phyloP scores from a whole-genome alignment of 2,329 filamentous ascomycete species.

The Pseudogymnoascus sp. region DNA sequence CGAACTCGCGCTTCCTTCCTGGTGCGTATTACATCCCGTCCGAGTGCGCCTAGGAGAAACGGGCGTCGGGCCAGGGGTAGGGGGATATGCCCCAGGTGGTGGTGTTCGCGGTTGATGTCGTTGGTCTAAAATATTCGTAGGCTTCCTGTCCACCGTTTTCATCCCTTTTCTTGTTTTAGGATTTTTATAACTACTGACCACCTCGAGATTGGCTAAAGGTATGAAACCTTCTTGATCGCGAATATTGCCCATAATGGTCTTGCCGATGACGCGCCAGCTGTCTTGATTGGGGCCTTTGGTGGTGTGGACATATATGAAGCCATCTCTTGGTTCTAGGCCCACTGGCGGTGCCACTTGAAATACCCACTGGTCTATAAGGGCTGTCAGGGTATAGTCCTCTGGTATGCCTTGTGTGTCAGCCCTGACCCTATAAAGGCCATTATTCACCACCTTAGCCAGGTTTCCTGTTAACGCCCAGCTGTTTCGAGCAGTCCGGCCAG shows the following conservation, averaged over 20 bases:
- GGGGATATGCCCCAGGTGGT: not conserved
- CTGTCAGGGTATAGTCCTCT: not conserved
- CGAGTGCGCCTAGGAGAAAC: no score
- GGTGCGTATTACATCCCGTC: no score
- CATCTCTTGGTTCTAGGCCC: not conserved
- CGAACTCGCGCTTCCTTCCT: no score
- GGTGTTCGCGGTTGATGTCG: not conserved
- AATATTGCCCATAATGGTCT: not conserved
- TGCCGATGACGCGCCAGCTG: not conserved
- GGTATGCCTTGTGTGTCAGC: not conserved
- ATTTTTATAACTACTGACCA: no score
- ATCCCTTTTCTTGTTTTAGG: no score
- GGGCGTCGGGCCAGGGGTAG: not conserved
- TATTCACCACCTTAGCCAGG: not conserved
- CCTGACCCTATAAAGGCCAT: not conserved
- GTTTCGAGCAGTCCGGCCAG: not conserved
- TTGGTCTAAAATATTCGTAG: not conserved
- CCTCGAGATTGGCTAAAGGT: not conserved
- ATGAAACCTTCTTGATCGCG: not conserved
- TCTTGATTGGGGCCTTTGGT: not conserved
- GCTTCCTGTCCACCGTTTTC: not conserved
- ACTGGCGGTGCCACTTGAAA: not conserved
- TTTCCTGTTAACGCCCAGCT: not conserved
- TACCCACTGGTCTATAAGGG: not conserved
- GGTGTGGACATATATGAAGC: not conserved